These are phyloP conservation scores for Chloris gayana DNA, from an alignment of 176 grass and related monocot species.

Conservation along the genomic window DNA sequence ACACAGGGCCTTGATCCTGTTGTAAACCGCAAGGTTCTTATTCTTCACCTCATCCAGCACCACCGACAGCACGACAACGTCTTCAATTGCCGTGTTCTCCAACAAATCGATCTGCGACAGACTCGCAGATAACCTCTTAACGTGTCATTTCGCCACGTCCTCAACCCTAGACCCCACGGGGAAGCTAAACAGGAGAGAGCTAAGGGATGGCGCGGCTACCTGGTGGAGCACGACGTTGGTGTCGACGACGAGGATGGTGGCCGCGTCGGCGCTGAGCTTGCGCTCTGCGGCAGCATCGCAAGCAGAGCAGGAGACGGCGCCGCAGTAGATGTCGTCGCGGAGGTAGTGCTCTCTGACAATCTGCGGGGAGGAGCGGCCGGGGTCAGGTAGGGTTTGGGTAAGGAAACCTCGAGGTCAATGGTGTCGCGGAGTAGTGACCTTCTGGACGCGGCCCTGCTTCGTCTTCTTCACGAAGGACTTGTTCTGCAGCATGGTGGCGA, in stretches of 20 bases:
- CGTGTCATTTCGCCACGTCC: constrained; percentile 9
- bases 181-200: not conserved
- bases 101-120: constrained; percentile 80
- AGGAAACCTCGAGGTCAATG: not conserved
- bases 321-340: constrained; percentile 90
- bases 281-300: constrained; percentile 61
- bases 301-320: constrained; percentile 60
- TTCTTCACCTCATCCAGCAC: constrained; percentile 95
- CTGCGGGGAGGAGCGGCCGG: constrained; percentile 29
- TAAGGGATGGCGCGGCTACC: constrained; percentile 13
- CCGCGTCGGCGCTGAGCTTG: constrained; percentile 49
- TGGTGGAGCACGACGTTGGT: constrained; percentile 97
- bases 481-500: constrained; percentile 75
- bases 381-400: constrained; percentile 51
- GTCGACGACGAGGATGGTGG: constrained; percentile 82
- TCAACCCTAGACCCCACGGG: not conserved
- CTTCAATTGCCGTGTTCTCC: constrained; percentile 83
- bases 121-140: not conserved
- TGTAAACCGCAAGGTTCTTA: constrained; percentile 88
- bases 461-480: constrained; percentile 99
- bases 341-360: constrained; percentile 98
- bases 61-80: constrained; percentile 87
- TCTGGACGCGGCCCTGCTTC: constrained; percentile 80
- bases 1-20: constrained; percentile 87
- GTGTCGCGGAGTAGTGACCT: constrained; percentile 45